phyloP scores from a whole-genome alignment of 192 early-diverging fungal genomes.

The Mortierella claussenii region DNA sequence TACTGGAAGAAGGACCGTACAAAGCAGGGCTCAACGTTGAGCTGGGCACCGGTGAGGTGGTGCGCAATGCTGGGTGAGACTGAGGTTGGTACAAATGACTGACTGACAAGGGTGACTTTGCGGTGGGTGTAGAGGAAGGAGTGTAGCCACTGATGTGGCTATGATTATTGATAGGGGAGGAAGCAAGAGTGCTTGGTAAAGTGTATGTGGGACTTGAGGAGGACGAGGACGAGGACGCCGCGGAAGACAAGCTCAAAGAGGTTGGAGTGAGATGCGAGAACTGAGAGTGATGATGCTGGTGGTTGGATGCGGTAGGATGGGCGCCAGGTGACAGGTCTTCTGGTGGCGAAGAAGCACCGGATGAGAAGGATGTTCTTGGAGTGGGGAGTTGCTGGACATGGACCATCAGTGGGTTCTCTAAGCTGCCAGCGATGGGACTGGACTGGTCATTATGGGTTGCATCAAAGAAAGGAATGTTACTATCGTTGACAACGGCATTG shows the following conservation, averaged over 20 bases:
- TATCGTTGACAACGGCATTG: background rate
- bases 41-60: conserved; percentile 29
- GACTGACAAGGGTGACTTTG: conserved; percentile 28
- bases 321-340: conserved; percentile 36
- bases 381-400: conserved; percentile 50
- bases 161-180: conserved; percentile 1
- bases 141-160: background rate
- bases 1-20: conserved; percentile 13
- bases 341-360: conserved; percentile 41
- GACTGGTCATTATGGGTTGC: conserved; percentile 1
- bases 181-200: conserved; percentile 49
- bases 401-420: conserved; percentile 38
- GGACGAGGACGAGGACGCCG: conserved; percentile 19
- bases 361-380: conserved; percentile 51
- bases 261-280: conserved; percentile 13
- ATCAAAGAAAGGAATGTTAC: conserved; percentile 4
- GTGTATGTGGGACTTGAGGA: conserved; percentile 8
- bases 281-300: conserved; percentile 12
- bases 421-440: background rate
- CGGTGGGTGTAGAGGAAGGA: conserved; percentile 1
- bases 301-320: conserved; percentile 6
- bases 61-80: conserved; percentile 30
- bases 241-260: conserved; percentile 7
- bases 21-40: conserved; percentile 23
- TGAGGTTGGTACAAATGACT: conserved; percentile 45